Evolutionary conservation across 129 eudicot species (phyloP), one percentile per base, ranked within the genome.

Genomic region (Scalesia atractyloides): DNA sequence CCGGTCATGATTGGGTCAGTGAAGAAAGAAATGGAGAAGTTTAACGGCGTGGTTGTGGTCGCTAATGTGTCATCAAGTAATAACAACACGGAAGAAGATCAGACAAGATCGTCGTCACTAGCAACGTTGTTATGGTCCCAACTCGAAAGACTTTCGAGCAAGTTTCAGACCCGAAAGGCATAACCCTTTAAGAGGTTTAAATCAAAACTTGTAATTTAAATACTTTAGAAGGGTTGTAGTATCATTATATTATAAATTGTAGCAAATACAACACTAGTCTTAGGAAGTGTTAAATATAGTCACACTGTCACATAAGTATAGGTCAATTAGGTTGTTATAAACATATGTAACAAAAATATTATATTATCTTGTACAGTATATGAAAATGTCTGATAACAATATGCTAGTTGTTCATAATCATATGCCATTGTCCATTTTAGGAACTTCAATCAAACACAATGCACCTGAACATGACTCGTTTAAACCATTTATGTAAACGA

Each of bases 71-170:
- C 54, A 13, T 76, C 88, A 10, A 69, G 83, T 61, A 77, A 74
- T 26, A 56, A 73, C 46, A 66, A 41, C 20, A 19, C 17, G 0
- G 82, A 68, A 44, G 68, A 57, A 11, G 84, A 58, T 14, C 81
- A 74, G 30, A 71, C 90, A n/a, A 82, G 83, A 37, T 81, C 82
- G 6, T 81, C 82, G 6, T 82, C 96, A n/a, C 62, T 94, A 47
- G 89, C 96, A 17, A 85, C 80, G 73, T 61, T 87, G 86, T 46
- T 93, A 2, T 90, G 98, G 96, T 80, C 96, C 37, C 96, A 85
- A 34, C 79, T 93, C 0, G 97, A 83, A 65, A 18, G 91, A 68
- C 52, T 93, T 34, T 87, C 96, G 2, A 79, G 86, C 82, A 90
- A 81, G 76, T 80, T 87, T 90, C 84, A 83, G 69, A 73, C 79